Conservation (phyloP, 2,329 filamentous ascomycete species). For the Talaromyces islandicus region DNA sequence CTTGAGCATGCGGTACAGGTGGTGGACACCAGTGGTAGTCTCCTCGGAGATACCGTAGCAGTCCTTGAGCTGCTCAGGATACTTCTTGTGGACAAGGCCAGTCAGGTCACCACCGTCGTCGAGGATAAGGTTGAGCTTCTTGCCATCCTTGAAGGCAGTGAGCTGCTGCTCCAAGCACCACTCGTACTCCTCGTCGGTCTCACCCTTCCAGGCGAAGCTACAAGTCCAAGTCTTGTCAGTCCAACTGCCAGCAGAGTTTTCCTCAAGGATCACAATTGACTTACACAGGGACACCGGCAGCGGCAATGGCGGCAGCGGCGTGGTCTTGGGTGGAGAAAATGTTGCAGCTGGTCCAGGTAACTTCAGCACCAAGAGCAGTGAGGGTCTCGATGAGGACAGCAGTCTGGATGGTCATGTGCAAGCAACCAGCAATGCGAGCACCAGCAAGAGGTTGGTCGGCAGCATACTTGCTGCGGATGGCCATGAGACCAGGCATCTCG, state of each 20-base stretch:
- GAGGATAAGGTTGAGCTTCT: conserved; percentile 97
- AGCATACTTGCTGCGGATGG: conserved; percentile 87
- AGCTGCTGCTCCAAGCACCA: conserved; percentile 99
- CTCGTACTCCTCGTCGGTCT: conserved; percentile 99
- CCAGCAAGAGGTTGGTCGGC: conserved; percentile 88
- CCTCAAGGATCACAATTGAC: conserved; percentile 14
- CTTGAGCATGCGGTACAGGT: conserved; percentile 98
- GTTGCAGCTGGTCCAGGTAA: conserved; percentile 99
- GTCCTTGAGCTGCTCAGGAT: conserved; percentile 95
- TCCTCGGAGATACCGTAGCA: conserved; percentile 99
- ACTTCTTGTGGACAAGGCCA: conserved; percentile 93
- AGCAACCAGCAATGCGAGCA: conserved; percentile 92
- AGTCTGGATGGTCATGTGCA: conserved; percentile 99
- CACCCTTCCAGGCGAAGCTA: conserved; percentile 70
- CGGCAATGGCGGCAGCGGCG: conserved; percentile 94
- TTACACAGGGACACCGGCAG: conserved; percentile 78
- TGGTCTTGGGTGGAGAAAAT: conserved; percentile 99
- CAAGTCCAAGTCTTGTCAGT: not conserved
- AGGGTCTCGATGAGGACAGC: conserved; percentile 99
- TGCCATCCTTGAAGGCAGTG: conserved; percentile 88
- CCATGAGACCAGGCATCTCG: conserved; percentile 97
- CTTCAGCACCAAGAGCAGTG: conserved; percentile 87
- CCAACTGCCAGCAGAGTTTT: conserved; percentile 30
- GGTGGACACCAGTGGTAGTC: conserved; percentile 99
- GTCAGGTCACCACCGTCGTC: conserved; percentile 98